Percentiles rank a stretch among this genome's conserved stretches.
Conservation (phyloP, 1,284 basidiomycete genomes). For the Leccinum fallax region DNA sequence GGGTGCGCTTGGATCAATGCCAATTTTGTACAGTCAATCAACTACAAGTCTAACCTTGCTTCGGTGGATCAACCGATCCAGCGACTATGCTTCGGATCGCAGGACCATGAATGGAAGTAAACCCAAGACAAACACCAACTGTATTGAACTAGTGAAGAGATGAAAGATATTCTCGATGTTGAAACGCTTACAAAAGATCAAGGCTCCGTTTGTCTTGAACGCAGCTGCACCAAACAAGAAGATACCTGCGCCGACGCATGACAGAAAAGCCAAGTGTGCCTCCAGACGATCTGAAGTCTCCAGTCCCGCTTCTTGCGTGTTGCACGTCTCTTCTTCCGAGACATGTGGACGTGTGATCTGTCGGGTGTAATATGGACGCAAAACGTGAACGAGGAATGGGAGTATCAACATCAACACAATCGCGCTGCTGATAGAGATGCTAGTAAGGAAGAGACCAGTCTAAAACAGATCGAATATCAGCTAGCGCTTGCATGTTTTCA, state of each 20-base stretch:
- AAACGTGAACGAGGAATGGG: conserved; percentile 20
- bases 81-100: conserved; percentile 32
- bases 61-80: conserved; percentile 35
- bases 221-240: conserved; percentile 21
- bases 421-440: conserved; percentile 11
- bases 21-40: not conserved
- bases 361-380: conserved; percentile 26
- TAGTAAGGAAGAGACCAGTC: conserved; percentile 31
- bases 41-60: conserved; percentile 29
- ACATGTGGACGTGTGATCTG: not conserved
- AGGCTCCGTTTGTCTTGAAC: conserved; percentile 9
- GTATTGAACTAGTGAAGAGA: conserved; percentile 1
- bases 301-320: conserved; percentile 6
- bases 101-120: conserved; percentile 20
- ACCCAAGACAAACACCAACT: conserved; percentile 26
- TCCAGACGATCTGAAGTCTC: conserved; percentile 35
- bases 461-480: conserved; percentile 14
- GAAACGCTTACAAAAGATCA: conserved; percentile 19
- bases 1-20: not conserved
- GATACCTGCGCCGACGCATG: conserved; percentile 23
- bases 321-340: not conserved
- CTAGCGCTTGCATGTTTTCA: not conserved
- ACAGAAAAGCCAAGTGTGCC: conserved; percentile 30
- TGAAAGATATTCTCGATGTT: not conserved
- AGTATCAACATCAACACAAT: conserved; percentile 17